A percentile compares a stretch with the other conserved stretches of the same genome.
Evolutionary conservation across 2,329 filamentous ascomycete species (phyloP).

Genomic region (Ciborinia camelliae): DNA sequence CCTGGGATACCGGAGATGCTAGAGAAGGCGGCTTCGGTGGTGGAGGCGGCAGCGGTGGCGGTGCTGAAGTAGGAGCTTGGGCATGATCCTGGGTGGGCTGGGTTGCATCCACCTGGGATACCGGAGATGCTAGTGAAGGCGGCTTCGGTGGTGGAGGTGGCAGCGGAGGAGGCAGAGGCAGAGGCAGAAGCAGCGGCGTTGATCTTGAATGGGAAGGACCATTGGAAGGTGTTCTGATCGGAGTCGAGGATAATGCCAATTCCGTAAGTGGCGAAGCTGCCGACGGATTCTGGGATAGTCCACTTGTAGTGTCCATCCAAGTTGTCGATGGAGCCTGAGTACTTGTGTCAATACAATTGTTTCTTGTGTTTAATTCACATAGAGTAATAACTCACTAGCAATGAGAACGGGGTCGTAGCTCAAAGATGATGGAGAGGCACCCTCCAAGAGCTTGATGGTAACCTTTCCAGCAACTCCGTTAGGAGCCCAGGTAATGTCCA

Average conservation of each 20-base stretch:
- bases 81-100: conserved; percentile 1
- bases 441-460: conserved; percentile 54
- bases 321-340: conserved; percentile 48
- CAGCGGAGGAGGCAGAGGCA: conserved; percentile 10
- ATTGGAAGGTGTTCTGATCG: conserved; percentile 52
- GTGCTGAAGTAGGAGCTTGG: neutral
- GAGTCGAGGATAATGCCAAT: conserved; percentile 51
- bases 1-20: conserved; percentile 1
- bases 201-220: conserved; percentile 55
- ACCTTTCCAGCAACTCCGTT: conserved; percentile 45
- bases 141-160: neutral
- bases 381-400: conserved; percentile 46
- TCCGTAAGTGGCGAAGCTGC: conserved; percentile 51
- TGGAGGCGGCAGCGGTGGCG: no score
- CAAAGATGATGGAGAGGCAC: conserved; percentile 45
- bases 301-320: conserved; percentile 47
- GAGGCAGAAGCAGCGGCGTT: conserved; percentile 15
- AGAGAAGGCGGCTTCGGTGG: neutral
- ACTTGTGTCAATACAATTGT: conserved; percentile 21
- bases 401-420: conserved; percentile 42
- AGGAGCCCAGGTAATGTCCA: conserved; percentile 50
- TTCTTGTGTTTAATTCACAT: neutral
- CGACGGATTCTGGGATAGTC: conserved; percentile 47
- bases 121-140: conserved; percentile 8
- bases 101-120: conserved; percentile 13